Evolutionary conservation across 148 eudicot species (phyloP).

Genomic region (Spergularia marina): DNA sequence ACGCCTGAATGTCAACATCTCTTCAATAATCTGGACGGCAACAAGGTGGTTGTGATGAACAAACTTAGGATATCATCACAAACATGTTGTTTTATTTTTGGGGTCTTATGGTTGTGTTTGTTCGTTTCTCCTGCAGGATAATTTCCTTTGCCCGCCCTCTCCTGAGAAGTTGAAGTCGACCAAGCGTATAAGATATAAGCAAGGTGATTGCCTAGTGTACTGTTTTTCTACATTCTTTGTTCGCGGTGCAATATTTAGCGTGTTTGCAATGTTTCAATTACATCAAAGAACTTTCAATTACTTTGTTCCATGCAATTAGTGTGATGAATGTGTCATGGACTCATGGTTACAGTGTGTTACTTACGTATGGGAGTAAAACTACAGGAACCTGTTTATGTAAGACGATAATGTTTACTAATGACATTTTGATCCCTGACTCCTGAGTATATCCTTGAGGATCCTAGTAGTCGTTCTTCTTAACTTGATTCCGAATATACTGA

Average conservation of each 20-base stretch:
- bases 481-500: not conserved
- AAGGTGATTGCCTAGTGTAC: conserved; percentile 37
- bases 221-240: not conserved
- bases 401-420: not conserved
- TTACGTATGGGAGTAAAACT: not conserved
- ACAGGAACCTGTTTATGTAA: not conserved
- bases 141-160: conserved; percentile 64
- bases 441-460: not conserved
- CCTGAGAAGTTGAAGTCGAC: conserved; percentile 70
- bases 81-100: not conserved
- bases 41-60: conserved; percentile 37
- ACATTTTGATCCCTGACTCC: not conserved
- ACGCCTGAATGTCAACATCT: conserved; percentile 69
- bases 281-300: not conserved
- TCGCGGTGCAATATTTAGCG: not conserved
- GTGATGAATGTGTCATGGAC: not conserved
- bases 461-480: not conserved
- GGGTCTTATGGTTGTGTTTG: not conserved
- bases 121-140: conserved; percentile 38
- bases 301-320: not conserved
- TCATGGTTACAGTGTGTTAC: not conserved
- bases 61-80: not conserved
- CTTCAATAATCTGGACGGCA: conserved; percentile 50
- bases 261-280: not conserved
- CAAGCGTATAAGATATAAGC: conserved; percentile 52